Evolutionary conservation across 2,329 filamentous ascomycete genomes (phyloP), one percentile per base, ranked within the genome.

Genomic region (Biscogniauxia mediterranea): DNA sequence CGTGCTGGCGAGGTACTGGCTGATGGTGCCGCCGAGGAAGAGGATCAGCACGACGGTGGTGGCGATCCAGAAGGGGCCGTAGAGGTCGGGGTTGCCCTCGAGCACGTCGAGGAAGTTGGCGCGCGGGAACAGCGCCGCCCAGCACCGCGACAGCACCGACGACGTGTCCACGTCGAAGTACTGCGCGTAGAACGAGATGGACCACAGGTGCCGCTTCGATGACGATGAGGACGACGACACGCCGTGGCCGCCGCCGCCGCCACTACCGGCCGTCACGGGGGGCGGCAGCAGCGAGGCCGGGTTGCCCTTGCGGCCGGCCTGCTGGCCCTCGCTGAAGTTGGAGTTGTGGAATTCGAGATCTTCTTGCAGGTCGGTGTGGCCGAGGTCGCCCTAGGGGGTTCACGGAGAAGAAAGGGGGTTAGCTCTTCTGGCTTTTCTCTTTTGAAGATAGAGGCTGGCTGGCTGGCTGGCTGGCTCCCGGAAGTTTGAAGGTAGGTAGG

Each of bases 281-380:
- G 80, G 79, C 0, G 85, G 86, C 1, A 88, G 79, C 3, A 81
- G 79, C 49, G 78, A 75, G 53, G 68, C 84, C 83, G 57, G 83
- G 79, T 80, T 73, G 70, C 85, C 86, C 59, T 85, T 83, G 66
- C 83, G 80, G 42, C 78, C 76, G 66, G 83, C 80, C 50, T 78
- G 75, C 64, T 82, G 71, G 73, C 82, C 74, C 61, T 87, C 87
- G 71, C 88, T 86, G 77, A 96, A 96, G 81, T 91, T 86, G 67
- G 93, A 97, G 74, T 88, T 91, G 83, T 99, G 95, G 81, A 99
- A 99, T 85, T 98, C 95, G 76, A 99, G 93, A 79, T 98, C 95
- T 77, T 97, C 94, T 82, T 97, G 93, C 23, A 99, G 89, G 77
- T 99, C 95, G 60, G 95, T 99, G 79, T 97, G 93, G 72, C 95